Conservation (phyloP, 805 yeast genomes). For the Nematodospora valgi region DNA sequence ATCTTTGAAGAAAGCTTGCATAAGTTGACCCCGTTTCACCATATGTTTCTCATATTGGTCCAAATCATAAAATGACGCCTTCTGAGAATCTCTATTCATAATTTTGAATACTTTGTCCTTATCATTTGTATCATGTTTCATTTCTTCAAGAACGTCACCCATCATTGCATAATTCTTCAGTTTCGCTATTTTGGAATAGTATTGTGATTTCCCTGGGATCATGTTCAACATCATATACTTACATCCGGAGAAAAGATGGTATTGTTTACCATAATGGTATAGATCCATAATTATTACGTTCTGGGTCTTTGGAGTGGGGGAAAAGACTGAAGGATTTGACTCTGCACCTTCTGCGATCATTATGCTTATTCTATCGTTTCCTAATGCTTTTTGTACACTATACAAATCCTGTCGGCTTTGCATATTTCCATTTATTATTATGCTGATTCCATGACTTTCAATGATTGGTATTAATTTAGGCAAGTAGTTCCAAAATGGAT, state of each 20-base stretch:
- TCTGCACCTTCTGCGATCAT: conserved; percentile 96
- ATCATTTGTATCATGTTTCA: conserved; percentile 21
- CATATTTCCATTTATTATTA: conserved; percentile 82
- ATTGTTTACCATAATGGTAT: conserved; percentile 53
- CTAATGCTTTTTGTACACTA: conserved; percentile 48
- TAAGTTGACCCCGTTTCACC: conserved; percentile 2
- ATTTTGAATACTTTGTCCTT: conserved; percentile 26
- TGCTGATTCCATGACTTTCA: conserved; percentile 56
- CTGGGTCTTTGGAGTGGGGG: conserved; percentile 49
- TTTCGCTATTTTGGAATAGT: conserved; percentile 51
- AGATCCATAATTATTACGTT: conserved; percentile 53
- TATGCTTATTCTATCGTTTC: conserved; percentile 60
- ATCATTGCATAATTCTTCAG: conserved; percentile 55
- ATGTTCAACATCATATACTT: conserved; percentile 78
- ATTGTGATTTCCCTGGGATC: conserved; percentile 68
- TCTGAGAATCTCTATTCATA: conserved; percentile 26
- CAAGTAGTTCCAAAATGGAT: conserved; percentile 71
- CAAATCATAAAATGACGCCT: conserved; percentile 21
- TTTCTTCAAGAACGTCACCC: conserved; percentile 30
- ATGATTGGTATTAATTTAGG: conserved; percentile 61
- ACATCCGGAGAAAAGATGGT: conserved; percentile 62
- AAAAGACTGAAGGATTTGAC: conserved; percentile 76
- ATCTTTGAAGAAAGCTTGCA: conserved; percentile 3
- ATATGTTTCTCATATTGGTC: conserved; percentile 12
- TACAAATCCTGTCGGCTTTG: conserved; percentile 50